Evolutionary conservation across 164 flowering plant species (phyloP).

Genomic region (Piper longum): DNA sequence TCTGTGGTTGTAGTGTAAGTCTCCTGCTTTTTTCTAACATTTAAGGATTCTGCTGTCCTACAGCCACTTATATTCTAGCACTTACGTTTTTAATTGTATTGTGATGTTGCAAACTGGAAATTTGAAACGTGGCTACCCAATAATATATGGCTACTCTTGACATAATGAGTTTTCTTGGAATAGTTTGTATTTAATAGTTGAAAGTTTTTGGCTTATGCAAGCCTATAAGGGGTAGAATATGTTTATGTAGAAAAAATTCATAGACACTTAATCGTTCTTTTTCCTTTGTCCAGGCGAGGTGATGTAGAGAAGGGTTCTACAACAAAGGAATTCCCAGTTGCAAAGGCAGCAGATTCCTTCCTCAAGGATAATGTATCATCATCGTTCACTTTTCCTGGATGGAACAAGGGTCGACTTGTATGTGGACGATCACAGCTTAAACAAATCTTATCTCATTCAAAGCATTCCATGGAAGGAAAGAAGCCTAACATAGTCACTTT

Average conservation of each 20-base stretch:
- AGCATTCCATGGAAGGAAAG: slow-evolving; percentile 29
- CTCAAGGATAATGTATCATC: slow-evolving; percentile 53
- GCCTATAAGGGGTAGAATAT: not conserved
- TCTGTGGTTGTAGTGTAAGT: slow-evolving; percentile 75
- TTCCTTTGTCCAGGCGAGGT: slow-evolving; percentile 50
- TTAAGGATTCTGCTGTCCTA: not conserved
- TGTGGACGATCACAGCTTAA: slow-evolving; percentile 74
- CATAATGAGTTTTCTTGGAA: too few relatives aligned
- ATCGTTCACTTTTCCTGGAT: slow-evolving; percentile 57
- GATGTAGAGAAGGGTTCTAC: slow-evolving; percentile 54
- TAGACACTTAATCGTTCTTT: not conserved
- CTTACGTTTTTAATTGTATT: too few relatives aligned
- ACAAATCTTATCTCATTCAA: slow-evolving; percentile 27
- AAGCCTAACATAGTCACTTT: slow-evolving; percentile 24
- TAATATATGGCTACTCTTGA: too few relatives aligned
- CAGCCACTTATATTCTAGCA: too few relatives aligned
- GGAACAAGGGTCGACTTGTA: slow-evolving; percentile 84
- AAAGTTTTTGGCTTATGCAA: too few relatives aligned
- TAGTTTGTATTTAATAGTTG: too few relatives aligned
- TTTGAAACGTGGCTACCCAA: too few relatives aligned
- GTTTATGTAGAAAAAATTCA: not conserved
- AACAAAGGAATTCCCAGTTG: slow-evolving; percentile 47
- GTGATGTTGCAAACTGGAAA: too few relatives aligned
- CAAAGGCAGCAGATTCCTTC: slow-evolving; percentile 54
- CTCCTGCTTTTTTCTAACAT: not conserved